Evolutionary conservation across 2,329 filamentous ascomycete genomes (phyloP), one percentile per base, ranked within the genome.

Genomic region (Furcasterigmium sp.): DNA sequence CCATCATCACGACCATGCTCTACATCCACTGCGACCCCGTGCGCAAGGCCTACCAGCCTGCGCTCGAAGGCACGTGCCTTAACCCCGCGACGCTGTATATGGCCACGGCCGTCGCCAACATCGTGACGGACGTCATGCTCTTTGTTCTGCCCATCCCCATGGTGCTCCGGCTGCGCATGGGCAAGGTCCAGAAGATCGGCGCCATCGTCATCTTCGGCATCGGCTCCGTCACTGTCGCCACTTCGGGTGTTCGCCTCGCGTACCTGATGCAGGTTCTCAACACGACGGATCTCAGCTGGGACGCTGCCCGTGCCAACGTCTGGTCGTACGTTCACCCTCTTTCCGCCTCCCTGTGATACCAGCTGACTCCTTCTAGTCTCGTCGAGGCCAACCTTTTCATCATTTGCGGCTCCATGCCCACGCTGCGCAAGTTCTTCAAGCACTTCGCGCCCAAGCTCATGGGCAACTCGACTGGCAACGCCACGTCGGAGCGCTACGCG

Each of bases 71-170:
- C 46, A 54, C 37, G n/a, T 77, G 73, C 44, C 59, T 77, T 32
- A 58, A 71, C 37, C 62, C 65, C 17, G 62, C 69, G 14, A 56
- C 63, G 2, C 64, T 76, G 20, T 75, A 74, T 51, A 66, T 76
- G 23, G 61, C 66, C 28, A 73, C 72, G 10, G 69, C 72, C 0
- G 65, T 63, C 3, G 56, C 69, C 14, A 74, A 73, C 44, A 70
- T 76, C 37, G 39, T 66, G 14, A 72, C 70, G 10, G 72, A 76
- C 49, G 37, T 76, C 8, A 48, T 74, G 7, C 62, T 73, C 14
- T 70, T 73, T 38, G 48, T 63, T 1, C 50, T 77, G 2, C 73
- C 73, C 0, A 62, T 75, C 25, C 67, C 64, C 1, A 70, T 72
- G 38, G 57, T 76, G 1, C 53, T 68, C 26, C 59, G 57, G 8